Evolutionary conservation across 2,329 filamentous ascomycete species (phyloP).

Genomic region (Phaeosphaeriaceae sp.): DNA sequence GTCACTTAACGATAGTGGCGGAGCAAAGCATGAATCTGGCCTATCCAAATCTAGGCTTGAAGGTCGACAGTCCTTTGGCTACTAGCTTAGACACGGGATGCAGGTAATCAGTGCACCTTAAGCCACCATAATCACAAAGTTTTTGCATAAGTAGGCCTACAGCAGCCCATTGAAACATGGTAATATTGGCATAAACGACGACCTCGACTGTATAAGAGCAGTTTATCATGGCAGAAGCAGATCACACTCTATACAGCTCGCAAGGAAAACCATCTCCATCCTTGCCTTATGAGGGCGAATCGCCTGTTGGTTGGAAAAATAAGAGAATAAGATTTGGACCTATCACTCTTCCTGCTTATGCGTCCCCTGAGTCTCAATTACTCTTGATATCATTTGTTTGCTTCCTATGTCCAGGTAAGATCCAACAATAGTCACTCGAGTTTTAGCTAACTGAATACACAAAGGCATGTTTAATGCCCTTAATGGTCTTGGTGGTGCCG

Average conservation of each 20-base stretch:
- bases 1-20: too few relatives aligned
- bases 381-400: constrained; percentile 56
- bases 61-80: too few relatives aligned
- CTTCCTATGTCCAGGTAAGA: constrained; percentile 54
- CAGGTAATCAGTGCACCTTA: too few relatives aligned
- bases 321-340: constrained; percentile 47
- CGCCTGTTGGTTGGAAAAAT: constrained; percentile 53
- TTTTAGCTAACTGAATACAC: constrained; percentile 5
- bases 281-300: constrained; percentile 8
- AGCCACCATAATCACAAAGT: too few relatives aligned
- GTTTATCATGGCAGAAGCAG: too few relatives aligned
- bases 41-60: too few relatives aligned
- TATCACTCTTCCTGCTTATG: constrained; percentile 52
- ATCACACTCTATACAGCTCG: not conserved
- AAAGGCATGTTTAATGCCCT: constrained; percentile 56
- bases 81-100: too few relatives aligned
- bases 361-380: constrained; percentile 54
- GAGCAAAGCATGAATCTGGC: too few relatives aligned
- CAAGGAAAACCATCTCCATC: not conserved
- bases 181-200: too few relatives aligned
- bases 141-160: too few relatives aligned
- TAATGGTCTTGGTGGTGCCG: constrained; percentile 54
- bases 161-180: too few relatives aligned
- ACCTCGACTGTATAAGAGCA: too few relatives aligned
- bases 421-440: not conserved